Conservation (phyloP, 2,329 filamentous ascomycete species). For the Elsinoe batatas region DNA sequence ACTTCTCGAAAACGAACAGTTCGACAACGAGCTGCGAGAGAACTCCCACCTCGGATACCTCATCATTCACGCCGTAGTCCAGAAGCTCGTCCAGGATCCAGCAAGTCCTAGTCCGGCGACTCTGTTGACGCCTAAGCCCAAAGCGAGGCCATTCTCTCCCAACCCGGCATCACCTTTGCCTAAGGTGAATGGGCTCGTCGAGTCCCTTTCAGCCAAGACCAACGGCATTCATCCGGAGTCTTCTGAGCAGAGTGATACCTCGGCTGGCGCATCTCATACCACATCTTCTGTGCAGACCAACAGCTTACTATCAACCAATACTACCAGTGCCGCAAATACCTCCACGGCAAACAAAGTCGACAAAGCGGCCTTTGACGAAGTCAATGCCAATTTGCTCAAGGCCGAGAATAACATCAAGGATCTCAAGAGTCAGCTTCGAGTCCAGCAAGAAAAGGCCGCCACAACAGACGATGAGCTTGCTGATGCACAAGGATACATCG, state of each 20-base stretch:
- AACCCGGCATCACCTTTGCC: no score
- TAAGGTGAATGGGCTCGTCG: no score
- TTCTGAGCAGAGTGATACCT: no score
- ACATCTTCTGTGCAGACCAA: no score
- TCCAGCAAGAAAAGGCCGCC: not conserved
- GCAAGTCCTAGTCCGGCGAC: no score
- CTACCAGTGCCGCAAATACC: no score
- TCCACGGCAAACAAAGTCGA: no score
- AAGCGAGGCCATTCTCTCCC: not conserved
- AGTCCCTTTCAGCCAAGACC: no score
- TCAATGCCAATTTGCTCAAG: not conserved
- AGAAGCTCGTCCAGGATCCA: no score
- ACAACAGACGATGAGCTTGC: not conserved
- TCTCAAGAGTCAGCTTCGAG: not conserved
- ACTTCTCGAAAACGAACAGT: not conserved
- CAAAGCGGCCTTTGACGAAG: not conserved
- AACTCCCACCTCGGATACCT: constrained; percentile 1
- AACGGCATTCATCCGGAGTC: no score
- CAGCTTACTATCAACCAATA: no score
- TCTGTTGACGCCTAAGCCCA: not conserved
- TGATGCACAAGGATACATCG: not conserved
- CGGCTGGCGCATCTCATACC: no score
- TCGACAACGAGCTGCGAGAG: constrained; percentile 4
- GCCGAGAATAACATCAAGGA: not conserved
- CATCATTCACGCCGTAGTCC: constrained; percentile 3